Evolutionary conservation across 495 filamentous ascomycete species (phyloP).

Genomic region (Penicillium maclennaniae): DNA sequence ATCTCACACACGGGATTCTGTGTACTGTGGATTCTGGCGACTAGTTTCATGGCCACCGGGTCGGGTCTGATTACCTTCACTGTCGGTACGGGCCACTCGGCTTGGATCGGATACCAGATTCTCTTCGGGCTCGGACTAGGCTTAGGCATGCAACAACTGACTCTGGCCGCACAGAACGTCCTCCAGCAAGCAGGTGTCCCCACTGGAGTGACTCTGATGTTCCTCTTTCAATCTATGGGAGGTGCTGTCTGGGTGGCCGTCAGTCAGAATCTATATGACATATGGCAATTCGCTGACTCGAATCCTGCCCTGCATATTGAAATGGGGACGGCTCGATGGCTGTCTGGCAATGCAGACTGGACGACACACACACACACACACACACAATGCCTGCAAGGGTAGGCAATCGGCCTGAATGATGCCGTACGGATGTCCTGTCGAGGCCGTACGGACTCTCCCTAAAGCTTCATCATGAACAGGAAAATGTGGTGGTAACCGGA

Average conservation of each 20-base stretch:
- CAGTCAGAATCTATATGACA: slow-evolving; percentile 55
- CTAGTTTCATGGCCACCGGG: slow-evolving; percentile 54
- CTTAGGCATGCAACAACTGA: slow-evolving; percentile 65
- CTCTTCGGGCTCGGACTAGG: slow-evolving; percentile 70
- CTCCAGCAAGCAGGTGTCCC: slow-evolving; percentile 55
- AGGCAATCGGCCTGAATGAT: too few species aligned
- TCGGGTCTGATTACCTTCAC: slow-evolving; percentile 61
- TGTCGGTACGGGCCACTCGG: slow-evolving; percentile 40
- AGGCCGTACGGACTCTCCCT: too few species aligned
- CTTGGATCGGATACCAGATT: slow-evolving; percentile 69
- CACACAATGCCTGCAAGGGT: too few species aligned
- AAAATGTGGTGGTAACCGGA: too few species aligned
- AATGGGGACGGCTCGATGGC: too few species aligned
- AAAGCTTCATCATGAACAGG: too few species aligned
- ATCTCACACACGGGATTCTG: slow-evolving; percentile 64
- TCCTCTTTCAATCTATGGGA: slow-evolving; percentile 64
- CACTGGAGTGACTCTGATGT: slow-evolving; percentile 59
- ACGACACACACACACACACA: too few species aligned
- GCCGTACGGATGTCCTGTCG: too few species aligned
- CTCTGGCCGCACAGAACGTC: slow-evolving; percentile 61
- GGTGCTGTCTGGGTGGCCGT: slow-evolving; percentile 62
- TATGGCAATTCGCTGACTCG: slow-evolving; percentile 48
- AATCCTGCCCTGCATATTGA: slow-evolving; percentile 36
- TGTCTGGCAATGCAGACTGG: too few species aligned
- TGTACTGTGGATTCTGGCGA: slow-evolving; percentile 52